Evolutionary conservation across 768 basidiomycete genomes (phyloP).

Genomic region (Hericium erinaceus): DNA sequence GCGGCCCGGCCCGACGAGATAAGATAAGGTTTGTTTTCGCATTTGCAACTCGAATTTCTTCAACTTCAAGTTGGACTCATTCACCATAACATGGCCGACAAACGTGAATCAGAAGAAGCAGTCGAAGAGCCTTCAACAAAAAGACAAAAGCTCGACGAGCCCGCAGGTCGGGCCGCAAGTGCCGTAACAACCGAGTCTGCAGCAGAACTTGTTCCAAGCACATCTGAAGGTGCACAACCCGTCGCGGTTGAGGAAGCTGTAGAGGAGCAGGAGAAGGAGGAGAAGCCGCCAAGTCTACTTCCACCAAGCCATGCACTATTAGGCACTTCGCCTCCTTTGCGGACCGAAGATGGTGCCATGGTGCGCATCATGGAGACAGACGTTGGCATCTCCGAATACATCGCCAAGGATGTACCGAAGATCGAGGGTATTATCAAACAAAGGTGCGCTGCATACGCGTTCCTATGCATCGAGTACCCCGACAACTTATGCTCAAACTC

Average conservation of each 20-base stretch:
- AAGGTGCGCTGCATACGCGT: conserved; percentile 41
- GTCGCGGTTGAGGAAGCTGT: conserved; percentile 18
- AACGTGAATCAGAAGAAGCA: conserved; percentile 18
- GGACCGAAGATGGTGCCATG: conserved; percentile 39
- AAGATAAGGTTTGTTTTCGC: no score
- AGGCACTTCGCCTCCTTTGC: conserved; percentile 44
- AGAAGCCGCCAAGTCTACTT: conserved; percentile 24
- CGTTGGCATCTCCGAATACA: conserved; percentile 88
- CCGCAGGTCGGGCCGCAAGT: background rate
- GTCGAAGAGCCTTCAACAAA: conserved; percentile 25
- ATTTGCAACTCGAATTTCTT: no score
- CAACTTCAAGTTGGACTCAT: background rate
- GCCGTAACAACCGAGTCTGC: conserved; percentile 11
- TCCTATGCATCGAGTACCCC: background rate
- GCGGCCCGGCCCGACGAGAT: no score
- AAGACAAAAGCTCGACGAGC: conserved; percentile 25
- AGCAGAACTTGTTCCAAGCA: conserved; percentile 6
- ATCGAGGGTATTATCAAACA: conserved; percentile 96
- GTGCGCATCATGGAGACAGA: conserved; percentile 63
- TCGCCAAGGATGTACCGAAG: conserved; percentile 56
- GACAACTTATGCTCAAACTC: conserved; percentile 2
- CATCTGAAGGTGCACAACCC: conserved; percentile 4
- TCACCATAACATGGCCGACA: background rate
- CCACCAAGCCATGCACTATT: conserved; percentile 72
- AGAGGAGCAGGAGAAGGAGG: background rate